Evolutionary conservation across 371 early-diverging fungal species (phyloP).

Genomic region (Coemansia sp.): DNA sequence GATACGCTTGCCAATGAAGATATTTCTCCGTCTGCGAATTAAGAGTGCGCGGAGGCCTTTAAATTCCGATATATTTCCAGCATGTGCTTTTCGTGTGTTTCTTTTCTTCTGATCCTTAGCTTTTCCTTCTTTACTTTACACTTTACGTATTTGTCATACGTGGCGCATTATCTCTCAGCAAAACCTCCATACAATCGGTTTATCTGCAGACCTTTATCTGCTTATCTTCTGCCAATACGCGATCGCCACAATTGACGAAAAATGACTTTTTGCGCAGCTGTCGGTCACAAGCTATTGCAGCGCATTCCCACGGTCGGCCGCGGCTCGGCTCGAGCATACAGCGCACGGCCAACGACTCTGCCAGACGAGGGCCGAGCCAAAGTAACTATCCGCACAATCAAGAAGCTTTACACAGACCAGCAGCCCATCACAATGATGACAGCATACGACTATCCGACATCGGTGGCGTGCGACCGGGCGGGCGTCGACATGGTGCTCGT

Average conservation of each 20-base stretch:
- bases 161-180: background rate
- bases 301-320: background rate
- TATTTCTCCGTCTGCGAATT: background rate
- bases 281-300: background rate
- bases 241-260: background rate
- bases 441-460: slow-evolving; percentile 89
- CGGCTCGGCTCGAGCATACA: slow-evolving; percentile 27
- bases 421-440: slow-evolving; percentile 85
- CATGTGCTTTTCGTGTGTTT: background rate
- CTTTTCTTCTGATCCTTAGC: background rate
- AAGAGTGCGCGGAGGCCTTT: background rate
- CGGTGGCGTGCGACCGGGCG: slow-evolving; percentile 75
- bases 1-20: background rate
- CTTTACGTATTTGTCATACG: background rate
- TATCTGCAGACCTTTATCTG: background rate
- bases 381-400: slow-evolving; percentile 79
- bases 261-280: background rate
- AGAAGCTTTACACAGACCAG: slow-evolving; percentile 66
- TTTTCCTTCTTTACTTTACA: background rate
- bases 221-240: slow-evolving; percentile 9
- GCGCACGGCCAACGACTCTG: slow-evolving; percentile 31
- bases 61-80: background rate
- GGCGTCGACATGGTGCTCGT: slow-evolving; percentile 87
- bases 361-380: slow-evolving; percentile 54
- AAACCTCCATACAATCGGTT: slow-evolving; percentile 1